Percentiles rank a stretch among this genome's conserved stretches.
Evolutionary conservation across 331 rosid genomes (phyloP).

Genomic region (Quercus tomentella): DNA sequence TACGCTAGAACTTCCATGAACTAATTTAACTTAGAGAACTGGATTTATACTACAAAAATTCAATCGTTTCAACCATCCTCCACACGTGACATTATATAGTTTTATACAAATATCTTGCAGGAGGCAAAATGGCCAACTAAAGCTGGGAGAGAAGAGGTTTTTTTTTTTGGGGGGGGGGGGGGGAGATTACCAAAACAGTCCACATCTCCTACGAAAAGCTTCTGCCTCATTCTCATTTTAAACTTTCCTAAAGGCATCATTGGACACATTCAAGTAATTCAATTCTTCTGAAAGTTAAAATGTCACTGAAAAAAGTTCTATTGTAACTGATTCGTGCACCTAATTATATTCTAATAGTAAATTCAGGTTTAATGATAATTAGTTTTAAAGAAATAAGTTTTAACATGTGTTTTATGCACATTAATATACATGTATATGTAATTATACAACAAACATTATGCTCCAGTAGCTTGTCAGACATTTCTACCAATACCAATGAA

Average conservation of each 20-base stretch:
- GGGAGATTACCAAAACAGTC: no score
- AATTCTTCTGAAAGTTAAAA: not conserved
- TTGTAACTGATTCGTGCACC: no score
- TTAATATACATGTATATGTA: not conserved
- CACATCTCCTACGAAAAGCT: not conserved
- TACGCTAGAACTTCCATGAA: not conserved
- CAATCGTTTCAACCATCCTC: not conserved
- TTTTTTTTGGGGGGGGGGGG: no score
- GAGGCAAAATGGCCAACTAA: no score
- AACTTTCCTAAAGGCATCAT: not conserved
- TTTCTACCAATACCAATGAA: not conserved
- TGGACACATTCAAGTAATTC: not conserved
- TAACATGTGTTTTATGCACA: not conserved
- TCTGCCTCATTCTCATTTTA: no score
- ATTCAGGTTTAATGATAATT: not conserved
- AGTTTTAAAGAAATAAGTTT: not conserved
- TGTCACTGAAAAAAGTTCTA: not conserved
- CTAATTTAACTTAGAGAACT: not conserved
- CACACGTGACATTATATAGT: not conserved
- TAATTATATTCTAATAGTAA: no score
- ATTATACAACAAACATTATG: not conserved
- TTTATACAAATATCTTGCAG: not conserved
- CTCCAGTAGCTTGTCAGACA: not conserved
- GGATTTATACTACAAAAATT: not conserved
- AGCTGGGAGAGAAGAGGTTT: no score